Evolutionary conservation across 305 asterid genomes (phyloP), one percentile per base, ranked within the genome.

Genomic region (Fraxinus sp.): DNA sequence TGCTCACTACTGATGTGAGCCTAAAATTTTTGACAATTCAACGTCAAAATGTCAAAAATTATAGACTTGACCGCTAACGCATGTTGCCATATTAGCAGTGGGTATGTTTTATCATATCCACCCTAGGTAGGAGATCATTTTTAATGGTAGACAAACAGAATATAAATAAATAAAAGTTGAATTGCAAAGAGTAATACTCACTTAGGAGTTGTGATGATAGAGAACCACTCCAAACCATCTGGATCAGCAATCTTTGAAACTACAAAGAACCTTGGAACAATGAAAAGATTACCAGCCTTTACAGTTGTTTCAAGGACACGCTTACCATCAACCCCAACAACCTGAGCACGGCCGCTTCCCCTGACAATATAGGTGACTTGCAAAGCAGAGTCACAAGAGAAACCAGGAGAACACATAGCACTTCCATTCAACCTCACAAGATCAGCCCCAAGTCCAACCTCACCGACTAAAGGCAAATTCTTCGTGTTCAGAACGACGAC

Each of bases 361-460:
- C 95, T 84, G 0, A 91, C 93, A 37, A 94, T 88, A 85, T 92
- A 92, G 4, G 96, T 92, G 14, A 94, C 96, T 87, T 93, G 97
- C 83, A 90, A 84, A 2, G 97, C 96, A 0, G 94, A 91, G 83
- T 94, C 98, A 77, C 95, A 90, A 0, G 97, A 92, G 79, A 91
- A 91, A 0, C 95, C 96, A 0, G 97, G 98, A 20, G 97, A 92
- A 76, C 95, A 94, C 97, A 92, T 91, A 4, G 96, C 91, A 13
- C 75, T 81, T 3, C 96, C 96, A n/a, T 87, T 68, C 26, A 94
- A 85, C 82, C 88, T 83, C 22, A 92, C 97, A 18, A 93, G 94
- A 77, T 93, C 96, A 0, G 95, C 96, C 1, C 96, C 95, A 0
- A 91, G 89, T 14, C 97, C 98, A 16, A 91, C 92, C 83, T 92